Evolutionary conservation across 2,329 filamentous ascomycete genomes (phyloP), one percentile per base, ranked within the genome.

Genomic region (Alternaria infectoria): DNA sequence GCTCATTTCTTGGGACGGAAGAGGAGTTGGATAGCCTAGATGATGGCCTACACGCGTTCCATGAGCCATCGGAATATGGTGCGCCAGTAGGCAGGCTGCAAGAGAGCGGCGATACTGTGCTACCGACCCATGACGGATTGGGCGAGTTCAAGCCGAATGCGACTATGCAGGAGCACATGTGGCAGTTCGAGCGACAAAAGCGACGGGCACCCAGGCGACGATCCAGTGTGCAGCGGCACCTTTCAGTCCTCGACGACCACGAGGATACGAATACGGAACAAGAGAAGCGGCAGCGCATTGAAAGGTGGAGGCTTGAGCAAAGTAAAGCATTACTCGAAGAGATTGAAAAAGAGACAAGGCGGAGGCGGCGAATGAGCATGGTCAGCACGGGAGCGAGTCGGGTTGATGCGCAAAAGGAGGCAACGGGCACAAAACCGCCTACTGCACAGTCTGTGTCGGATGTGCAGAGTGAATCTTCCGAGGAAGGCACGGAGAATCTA

Each of bases 51-150:
- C 91, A 94, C 68, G 94, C 93, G 46, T 97, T 97, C 76, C 89
- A 93, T 55, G 89, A 93, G 47, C 84, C 86, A 15, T 84, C 82
- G 2, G 75, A 80, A 25, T 71, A 74, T 57, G 74, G 74, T 45
- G 69, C 74, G 58, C 82, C 77, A 26, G 86, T 83, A 62, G 77
- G 81, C 66, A 80, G 80, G 65, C 74, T 84, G 68, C 83, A 87
- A 59, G 83, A 87, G 49, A 88, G 87, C 67, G 83, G 88, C 19
- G 84, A 86, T 17, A 89, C 92, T 0, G 88, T 97, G 3, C 86
- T 99, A n/a, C 96, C 96, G 0, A 88, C 90, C 1, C 96, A 99
- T 75, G 94, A 99, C 83, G 96, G 96, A 2, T 81, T 98, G 49
- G 96, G 96, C 5, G 92, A 91, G 7, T 99, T 99, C 78, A 88